Base-by-base conservation (phyloP, 306 rosid genomes). In the Malus orientalis region DNA sequence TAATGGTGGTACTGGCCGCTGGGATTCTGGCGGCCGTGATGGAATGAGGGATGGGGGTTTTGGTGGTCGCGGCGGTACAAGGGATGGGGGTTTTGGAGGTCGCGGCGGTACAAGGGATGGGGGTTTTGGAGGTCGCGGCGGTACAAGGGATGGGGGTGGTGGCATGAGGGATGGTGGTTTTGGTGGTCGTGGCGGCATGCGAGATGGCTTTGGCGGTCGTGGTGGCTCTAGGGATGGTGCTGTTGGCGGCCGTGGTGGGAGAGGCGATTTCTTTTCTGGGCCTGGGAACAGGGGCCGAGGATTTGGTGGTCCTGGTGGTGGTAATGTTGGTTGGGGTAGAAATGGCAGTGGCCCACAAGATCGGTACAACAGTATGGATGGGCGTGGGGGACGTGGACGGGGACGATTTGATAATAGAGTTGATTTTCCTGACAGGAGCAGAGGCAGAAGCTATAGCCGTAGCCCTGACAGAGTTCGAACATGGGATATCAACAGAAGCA, bases 401-500 rank as follows among this genome's bases (percentile, higher is more conserved):
- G 97, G 99, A 36, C 81, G 99, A 67, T 96, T 91, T 60, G 97
- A 95, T 73, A 87, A 82, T 69, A 88, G 98, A 91, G 82, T 96
- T 71, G 96, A 88, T 66, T 38, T 80, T 60, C 54, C 68, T 57
- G 74, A 79, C 64, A 88, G 95, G 85, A 87, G 73, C 73, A 86
- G 96, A 84, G 98, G 84, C 66, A 86, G 97, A 84, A 92, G 93
- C 84, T 70, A 83, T 55, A 93, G 98, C 55, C 90, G 96, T 9
- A 95, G 99, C 79, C 93, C 98, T 23, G 98, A 93, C 70, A 93
- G 88, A 82, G 98, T 93, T 68, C 82, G 98, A 59, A 93, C 98
- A 38, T 91, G 98, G 98, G 97, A 91, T 76, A 81, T 83, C 42
- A 87, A 84, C 62, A 57, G 83, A n/a, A 86, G 90, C 42, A 68